These are phyloP conservation scores for Aegilops bicornis DNA, from an alignment of 176 grass and related monocot species.

Conservation along the genomic window DNA sequence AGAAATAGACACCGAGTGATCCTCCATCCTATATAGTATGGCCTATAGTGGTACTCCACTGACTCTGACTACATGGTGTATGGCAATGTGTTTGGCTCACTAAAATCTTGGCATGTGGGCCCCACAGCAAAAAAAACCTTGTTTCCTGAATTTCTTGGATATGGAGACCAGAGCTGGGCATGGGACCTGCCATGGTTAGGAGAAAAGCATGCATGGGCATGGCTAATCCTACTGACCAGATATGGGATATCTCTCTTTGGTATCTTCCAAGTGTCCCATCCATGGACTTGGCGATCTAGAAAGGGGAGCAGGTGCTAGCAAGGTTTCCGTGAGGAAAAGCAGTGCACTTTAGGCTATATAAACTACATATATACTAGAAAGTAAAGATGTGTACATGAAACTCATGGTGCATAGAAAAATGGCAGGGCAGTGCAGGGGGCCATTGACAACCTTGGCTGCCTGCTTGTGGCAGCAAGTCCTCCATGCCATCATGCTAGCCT, in stretches of 20 bases:
- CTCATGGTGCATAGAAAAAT: constrained; percentile 16
- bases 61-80: constrained; percentile 21
- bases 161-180: constrained; percentile 2
- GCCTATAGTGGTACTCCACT: background rate
- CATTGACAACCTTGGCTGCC: constrained; percentile 31
- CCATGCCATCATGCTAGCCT: constrained; percentile 11
- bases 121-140: background rate
- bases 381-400: constrained; percentile 15
- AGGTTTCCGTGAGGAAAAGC: background rate
- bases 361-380: background rate
- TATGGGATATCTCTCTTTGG: background rate
- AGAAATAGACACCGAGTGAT: constrained; percentile 26
- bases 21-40: background rate
- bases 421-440: background rate
- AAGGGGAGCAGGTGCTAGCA: background rate
- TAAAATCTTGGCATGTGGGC: background rate
- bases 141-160: background rate
- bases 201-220: background rate
- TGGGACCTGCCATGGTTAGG: background rate
- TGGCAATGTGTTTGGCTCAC: constrained; percentile 14
- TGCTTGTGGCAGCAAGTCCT: constrained; percentile 12
- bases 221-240: background rate
- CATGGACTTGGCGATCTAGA: constrained; percentile 20
- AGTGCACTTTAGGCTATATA: background rate
- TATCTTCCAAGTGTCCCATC: constrained; percentile 13